Conservation (phyloP, 371 early-diverging fungal species). For the Sporodiniella umbellata region DNA sequence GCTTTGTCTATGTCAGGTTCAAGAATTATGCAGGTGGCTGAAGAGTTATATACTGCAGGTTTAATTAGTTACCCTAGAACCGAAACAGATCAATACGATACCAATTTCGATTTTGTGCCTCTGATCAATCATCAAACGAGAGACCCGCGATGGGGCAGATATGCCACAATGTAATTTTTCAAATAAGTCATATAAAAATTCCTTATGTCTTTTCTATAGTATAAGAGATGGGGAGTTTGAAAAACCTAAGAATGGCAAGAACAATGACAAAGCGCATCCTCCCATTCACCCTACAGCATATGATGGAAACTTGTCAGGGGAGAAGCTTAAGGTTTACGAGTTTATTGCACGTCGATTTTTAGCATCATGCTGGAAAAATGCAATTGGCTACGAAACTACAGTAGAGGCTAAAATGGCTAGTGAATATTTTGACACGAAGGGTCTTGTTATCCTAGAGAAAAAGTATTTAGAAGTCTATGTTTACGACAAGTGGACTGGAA, state of each 20-base stretch:
- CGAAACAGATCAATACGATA: constrained; percentile 95
- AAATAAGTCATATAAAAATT: too few species aligned
- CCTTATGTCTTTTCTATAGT: too few species aligned
- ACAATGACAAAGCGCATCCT: constrained; percentile 99
- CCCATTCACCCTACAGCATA: constrained; percentile 97
- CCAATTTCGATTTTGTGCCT: constrained; percentile 68
- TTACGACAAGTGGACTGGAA: constrained; percentile 91
- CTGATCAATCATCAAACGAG: constrained; percentile 66
- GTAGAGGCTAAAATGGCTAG: constrained; percentile 66
- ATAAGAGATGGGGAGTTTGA: constrained; percentile 74
- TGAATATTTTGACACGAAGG: constrained; percentile 73
- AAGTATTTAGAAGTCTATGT: constrained; percentile 97
- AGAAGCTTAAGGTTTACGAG: constrained; percentile 86
- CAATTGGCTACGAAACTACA: constrained; percentile 86
- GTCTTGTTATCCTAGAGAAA: constrained; percentile 74
- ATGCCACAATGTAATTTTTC: constrained; percentile 60
- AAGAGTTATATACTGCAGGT: constrained; percentile 83
- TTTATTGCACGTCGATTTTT: constrained; percentile 92
- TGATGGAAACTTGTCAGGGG: constrained; percentile 55
- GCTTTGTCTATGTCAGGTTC: constrained; percentile 77
- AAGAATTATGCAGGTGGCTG: constrained; percentile 88
- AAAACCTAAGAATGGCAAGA: constrained; percentile 84
- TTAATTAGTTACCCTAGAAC: constrained; percentile 99
- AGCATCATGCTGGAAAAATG: constrained; percentile 94
- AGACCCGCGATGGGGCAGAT: constrained; percentile 63